Percentiles rank a stretch among this genome's conserved stretches.
Conservation (phyloP, 2,329 filamentous ascomycete genomes). For the Ceratocystis colombiana region DNA sequence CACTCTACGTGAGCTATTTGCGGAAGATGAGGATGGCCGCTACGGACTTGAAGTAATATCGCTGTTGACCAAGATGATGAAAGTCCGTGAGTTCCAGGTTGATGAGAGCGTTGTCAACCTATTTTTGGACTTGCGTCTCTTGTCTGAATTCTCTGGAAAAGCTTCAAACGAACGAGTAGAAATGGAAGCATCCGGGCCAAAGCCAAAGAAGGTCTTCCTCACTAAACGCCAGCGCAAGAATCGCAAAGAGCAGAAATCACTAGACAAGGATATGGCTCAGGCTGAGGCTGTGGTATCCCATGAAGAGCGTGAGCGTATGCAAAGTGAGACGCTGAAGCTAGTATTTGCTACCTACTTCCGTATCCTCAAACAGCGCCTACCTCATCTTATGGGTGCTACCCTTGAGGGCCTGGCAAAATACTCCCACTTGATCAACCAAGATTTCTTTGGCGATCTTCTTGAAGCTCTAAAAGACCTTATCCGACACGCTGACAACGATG, state of each 20-base stretch:
- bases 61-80: slow-evolving; percentile 90
- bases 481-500: slow-evolving; percentile 55
- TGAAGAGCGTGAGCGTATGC: slow-evolving; percentile 86
- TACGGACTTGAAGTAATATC: slow-evolving; percentile 78
- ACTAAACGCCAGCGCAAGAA: slow-evolving; percentile 81
- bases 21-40: slow-evolving; percentile 79
- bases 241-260: slow-evolving; percentile 70
- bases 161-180: slow-evolving; percentile 71
- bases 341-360: slow-evolving; percentile 95
- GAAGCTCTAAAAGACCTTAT: slow-evolving; percentile 93
- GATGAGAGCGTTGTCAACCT: slow-evolving; percentile 81
- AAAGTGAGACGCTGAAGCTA: slow-evolving; percentile 88
- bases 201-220: slow-evolving; percentile 71
- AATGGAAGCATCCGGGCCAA: slow-evolving; percentile 43
- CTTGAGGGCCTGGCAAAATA: slow-evolving; percentile 90
- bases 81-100: slow-evolving; percentile 67
- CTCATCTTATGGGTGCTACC: slow-evolving; percentile 89
- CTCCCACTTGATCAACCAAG: slow-evolving; percentile 93
- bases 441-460: slow-evolving; percentile 94
- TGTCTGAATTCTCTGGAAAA: slow-evolving; percentile 79
- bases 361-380: slow-evolving; percentile 71
- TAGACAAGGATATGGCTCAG: slow-evolving; percentile 87
- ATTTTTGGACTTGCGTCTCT: slow-evolving; percentile 77
- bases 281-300: slow-evolving; percentile 85
- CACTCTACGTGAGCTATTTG: slow-evolving; percentile 71